phyloP scores from a whole-genome alignment of 2,329 filamentous ascomycete genomes.

The Cryoendolithus antarcticus region DNA sequence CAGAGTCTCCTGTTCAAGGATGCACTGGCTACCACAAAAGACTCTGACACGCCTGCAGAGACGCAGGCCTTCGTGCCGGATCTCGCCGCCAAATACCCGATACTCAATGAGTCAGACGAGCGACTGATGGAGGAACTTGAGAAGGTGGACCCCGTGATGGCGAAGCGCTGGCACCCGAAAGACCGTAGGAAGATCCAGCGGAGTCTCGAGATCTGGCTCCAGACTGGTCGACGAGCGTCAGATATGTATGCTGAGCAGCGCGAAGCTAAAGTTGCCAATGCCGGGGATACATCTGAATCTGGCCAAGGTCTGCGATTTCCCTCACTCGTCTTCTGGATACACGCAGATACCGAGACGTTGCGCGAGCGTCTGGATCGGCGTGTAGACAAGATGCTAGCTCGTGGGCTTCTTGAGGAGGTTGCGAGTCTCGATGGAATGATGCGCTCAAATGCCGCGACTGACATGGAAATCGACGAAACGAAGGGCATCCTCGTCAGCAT shows the following conservation, averaged over 20 bases:
- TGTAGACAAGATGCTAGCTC: conserved; percentile 70
- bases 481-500: conserved; percentile 95
- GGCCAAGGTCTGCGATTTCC: conserved; percentile 33
- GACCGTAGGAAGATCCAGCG: conserved; percentile 81
- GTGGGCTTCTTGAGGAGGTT: conserved; percentile 53
- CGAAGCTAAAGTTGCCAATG: conserved; percentile 1
- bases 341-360: conserved; percentile 58
- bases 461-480: conserved; percentile 50
- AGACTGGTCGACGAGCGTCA: conserved; percentile 68
- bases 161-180: conserved; percentile 83
- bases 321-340: conserved; percentile 75
- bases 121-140: conserved; percentile 59
- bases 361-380: conserved; percentile 60
- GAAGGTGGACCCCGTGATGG: conserved; percentile 81
- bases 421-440: conserved; percentile 36
- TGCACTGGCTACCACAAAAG: conserved; percentile 38
- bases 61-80: conserved; percentile 18
- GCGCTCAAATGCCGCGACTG: conserved; percentile 24
- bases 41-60: conserved; percentile 24
- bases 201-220: conserved; percentile 80
- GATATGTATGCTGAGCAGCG: conserved; percentile 74
- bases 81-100: conserved; percentile 42
- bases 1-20: conserved; percentile 78
- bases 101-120: conserved; percentile 60
- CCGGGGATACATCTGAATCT: neutral